A percentile compares a stretch with the other conserved stretches of the same genome.
These are phyloP conservation scores for Lecanicillium sp. DNA, from an alignment of 2,329 filamentous ascomycete genomes.

Conservation along the genomic window DNA sequence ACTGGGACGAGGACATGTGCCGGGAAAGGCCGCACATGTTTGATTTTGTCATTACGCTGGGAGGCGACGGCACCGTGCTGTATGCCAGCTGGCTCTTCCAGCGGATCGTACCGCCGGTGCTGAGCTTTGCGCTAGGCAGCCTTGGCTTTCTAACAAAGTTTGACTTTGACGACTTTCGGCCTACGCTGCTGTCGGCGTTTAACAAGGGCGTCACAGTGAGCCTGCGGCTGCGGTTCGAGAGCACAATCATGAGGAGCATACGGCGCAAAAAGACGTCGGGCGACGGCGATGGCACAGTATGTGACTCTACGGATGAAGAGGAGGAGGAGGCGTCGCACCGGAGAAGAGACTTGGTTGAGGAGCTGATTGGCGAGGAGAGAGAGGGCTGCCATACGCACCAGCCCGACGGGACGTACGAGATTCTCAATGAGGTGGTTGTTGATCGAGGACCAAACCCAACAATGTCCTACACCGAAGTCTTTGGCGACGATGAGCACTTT, in stretches of 20 bases:
- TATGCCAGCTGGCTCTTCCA: conserved; percentile 98
- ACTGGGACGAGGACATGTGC: conserved; percentile 79
- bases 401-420: conserved; percentile 79
- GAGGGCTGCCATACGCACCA: conserved; percentile 79
- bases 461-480: conserved; percentile 87
- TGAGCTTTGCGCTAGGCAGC: conserved; percentile 87
- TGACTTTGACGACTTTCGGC: conserved; percentile 69
- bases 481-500: conserved; percentile 92
- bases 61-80: conserved; percentile 92
- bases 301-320: conserved; percentile 19
- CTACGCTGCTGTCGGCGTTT: conserved; percentile 65
- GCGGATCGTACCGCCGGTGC: conserved; percentile 82
- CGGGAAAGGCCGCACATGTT: conserved; percentile 73
- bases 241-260: conserved; percentile 76
- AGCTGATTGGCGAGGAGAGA: conserved; percentile 78
- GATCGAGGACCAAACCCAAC: conserved; percentile 91
- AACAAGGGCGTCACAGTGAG: conserved; percentile 81
- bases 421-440: conserved; percentile 94
- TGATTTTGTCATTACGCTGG: conserved; percentile 87
- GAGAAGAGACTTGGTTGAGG: conserved; percentile 71
- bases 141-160: conserved; percentile 96
- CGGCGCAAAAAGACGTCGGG: conserved; percentile 35
- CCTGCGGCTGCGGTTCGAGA: conserved; percentile 82
- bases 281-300: conserved; percentile 7
- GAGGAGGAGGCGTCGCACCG: conserved; percentile 29